Base-by-base conservation (phyloP, 352 stramenopile species). In the Pythium folliculosum region DNA sequence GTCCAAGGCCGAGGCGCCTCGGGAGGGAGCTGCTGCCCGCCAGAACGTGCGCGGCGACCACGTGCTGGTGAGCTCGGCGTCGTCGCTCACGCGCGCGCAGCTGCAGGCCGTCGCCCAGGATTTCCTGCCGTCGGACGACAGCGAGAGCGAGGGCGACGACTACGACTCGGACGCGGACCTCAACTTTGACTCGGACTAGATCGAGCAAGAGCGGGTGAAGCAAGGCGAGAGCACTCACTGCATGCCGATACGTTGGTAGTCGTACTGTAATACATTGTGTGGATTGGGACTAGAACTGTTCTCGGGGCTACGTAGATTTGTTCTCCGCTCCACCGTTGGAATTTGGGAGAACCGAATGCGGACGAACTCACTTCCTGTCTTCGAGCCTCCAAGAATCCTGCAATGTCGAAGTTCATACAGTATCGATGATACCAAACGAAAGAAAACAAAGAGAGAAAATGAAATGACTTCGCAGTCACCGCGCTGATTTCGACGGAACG, bases 171-270 rank as follows among this genome's bases (percentile, higher is more conserved):
- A 65, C 38, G 50, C 40, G 3, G 55, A 64, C 2, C 48, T 69
- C 57, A 65, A 74, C 62, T 70, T 74, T 17, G 63, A 73, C 23
- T 73, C 59, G 25, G 64, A 72, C 37, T 63, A 60, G 51, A 58
- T 67, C 35, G 60, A 58, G 27, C 19, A 30, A 56, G n/a, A n/a
- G n/a, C n/a, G n/a, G 27, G 27, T 5, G 23, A 22, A 49, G 1
- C 21, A 37, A 21, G 14, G 14, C 37, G 30, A 17, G 7, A 32
- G 27, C 27, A 32, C 27, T n/a, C n/a, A n/a, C 27, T 6, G 27
- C 27, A 32, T 32, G 27, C 27, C 27, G 5, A 32, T 32, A 32
- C 3, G 27, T 5, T 32, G 27, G 27, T 32, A 32, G 27, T 32
- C n/a, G 22, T 52, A 43, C 10, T 25, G 49, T 56, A 59, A 40